Evolutionary conservation across 768 basidiomycete species (phyloP), one percentile per base, ranked within the genome.

Genomic region (Cystofilobasidium bisporidii): DNA sequence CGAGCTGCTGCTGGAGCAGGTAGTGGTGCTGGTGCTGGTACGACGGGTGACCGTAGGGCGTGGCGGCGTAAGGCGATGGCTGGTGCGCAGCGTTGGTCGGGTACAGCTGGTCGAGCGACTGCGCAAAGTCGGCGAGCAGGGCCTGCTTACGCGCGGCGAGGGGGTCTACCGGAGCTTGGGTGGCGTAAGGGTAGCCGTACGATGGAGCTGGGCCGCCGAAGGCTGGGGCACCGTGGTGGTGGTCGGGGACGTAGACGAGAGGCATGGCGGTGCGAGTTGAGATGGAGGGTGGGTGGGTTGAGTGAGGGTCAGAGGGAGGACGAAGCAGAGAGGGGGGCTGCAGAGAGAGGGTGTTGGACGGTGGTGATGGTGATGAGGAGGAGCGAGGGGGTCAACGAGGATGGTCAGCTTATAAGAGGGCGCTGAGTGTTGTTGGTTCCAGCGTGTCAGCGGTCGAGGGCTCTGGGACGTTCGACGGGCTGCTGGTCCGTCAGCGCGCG

Each of bases 221-320:
- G n/a, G n/a, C n/a, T n/a, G n/a, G n/a, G n/a, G n/a, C n/a, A n/a
- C n/a, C n/a, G n/a, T n/a, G n/a, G n/a, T n/a, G n/a, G 45, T 47
- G 45, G 38, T 61, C 59, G 59, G 59, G 59, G 40, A 61, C 30
- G 59, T 61, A 61, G 59, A 61, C 59, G 59, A 61, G 59, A n/a
- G 59, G 59, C 59, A 61, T 61, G 18, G 20, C 38, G 36, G 41
- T 3, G n/a, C n/a, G n/a, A n/a, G n/a, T n/a, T n/a, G n/a, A n/a
- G n/a, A n/a, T n/a, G n/a, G n/a, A n/a, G n/a, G n/a, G n/a, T n/a
- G n/a, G n/a, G n/a, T n/a, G n/a, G n/a, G n/a, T n/a, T n/a, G n/a
- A n/a, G n/a, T n/a, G n/a, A n/a, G n/a, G n/a, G n/a, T n/a, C n/a
- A n/a, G n/a, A n/a, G n/a, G n/a, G n/a, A n/a, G n/a, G n/a, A n/a